Base-by-base conservation (phyloP, 225 moss, liverwort and hornwort species). In the Ulota crispa region DNA sequence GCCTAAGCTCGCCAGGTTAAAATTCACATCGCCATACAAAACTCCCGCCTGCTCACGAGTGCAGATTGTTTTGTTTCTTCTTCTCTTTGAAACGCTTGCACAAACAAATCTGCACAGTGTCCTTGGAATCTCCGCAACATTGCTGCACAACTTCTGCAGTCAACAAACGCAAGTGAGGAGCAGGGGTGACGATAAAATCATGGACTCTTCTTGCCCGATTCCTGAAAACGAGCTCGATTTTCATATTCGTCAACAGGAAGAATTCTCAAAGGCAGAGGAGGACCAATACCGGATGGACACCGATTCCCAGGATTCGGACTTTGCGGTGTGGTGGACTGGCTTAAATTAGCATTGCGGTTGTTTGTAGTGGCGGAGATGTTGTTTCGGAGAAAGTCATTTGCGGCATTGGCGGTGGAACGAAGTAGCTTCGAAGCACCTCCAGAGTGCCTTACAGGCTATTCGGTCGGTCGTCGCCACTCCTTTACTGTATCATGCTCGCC, bases 401-500 rank as follows among this genome's bases (percentile, higher is more conserved):
- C 80, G 72, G 19, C 41, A 67, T 80, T 72, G 80, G 47, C 72
- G 80, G 76, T 4, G 52, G 15, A 43, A 5, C 1, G 5, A 9
- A 18, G 86, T 2, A 76, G 57, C 13, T 70, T 69, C 69, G 65
- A 83, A 70, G 82, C 75, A 57, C 55, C 75, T 86, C 34, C 9
- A 0, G 2, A 68, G 73, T 70, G 23, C 28, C 28, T 5, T 81
- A 6, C 10, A 36, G 19, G 13, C 45, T 13, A 14, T 14, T 30
- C 57, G 31, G 83, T 68, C 57, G n/a, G n/a, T 26, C 67, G 45
- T 15, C 61, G 4, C 39, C 27, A 9, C 45, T 43, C 50, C 31
- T 27, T 55, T 32, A 32, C 4, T 2, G 32, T 32, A 3, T 24
- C 3, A 8, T 2, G 70, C 2, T 0, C n/a, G 6, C 1, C 7